These are phyloP conservation scores for Solanum bulbocastanum DNA, from an alignment of 257 asterid genomes.

Conservation along the genomic window DNA sequence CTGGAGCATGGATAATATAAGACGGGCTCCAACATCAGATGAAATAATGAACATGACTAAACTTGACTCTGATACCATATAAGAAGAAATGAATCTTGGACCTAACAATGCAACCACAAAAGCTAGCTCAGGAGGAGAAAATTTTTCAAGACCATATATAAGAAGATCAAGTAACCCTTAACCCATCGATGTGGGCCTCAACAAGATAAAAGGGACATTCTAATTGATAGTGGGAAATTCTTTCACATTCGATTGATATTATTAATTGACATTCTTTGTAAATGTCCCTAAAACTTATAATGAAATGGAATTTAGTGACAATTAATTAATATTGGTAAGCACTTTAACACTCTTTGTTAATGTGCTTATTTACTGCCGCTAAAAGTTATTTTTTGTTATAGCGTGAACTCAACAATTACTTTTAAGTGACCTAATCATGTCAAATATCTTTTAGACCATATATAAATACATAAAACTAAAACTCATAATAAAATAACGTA, in stretches of 20 bases:
- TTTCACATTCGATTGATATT: not conserved
- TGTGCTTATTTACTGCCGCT: not conserved
- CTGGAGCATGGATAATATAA: not conserved
- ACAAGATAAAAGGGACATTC: not conserved
- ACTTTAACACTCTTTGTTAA: too few species aligned
- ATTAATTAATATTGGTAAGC: too few species aligned
- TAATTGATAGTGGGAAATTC: not conserved
- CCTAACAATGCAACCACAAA: not conserved
- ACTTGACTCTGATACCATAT: too few species aligned
- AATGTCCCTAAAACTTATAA: too few species aligned
- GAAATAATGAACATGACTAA: not conserved
- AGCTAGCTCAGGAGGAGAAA: rapidly evolving
- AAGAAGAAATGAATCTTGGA: not conserved
- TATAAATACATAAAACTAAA: not conserved
- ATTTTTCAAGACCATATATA: not conserved
- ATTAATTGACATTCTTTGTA: not conserved
- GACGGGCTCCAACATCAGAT: not conserved
- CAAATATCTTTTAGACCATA: not conserved
- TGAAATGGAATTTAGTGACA: too few species aligned
- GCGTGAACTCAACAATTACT: not conserved
- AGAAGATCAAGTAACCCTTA: not conserved
- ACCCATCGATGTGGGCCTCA: not conserved
- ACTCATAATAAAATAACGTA: not conserved
- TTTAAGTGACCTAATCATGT: not conserved
- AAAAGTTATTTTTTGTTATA: too few species aligned